Evolutionary conservation across 805 yeast species (phyloP).

Genomic region (Wilhelminamyces savonicus): DNA sequence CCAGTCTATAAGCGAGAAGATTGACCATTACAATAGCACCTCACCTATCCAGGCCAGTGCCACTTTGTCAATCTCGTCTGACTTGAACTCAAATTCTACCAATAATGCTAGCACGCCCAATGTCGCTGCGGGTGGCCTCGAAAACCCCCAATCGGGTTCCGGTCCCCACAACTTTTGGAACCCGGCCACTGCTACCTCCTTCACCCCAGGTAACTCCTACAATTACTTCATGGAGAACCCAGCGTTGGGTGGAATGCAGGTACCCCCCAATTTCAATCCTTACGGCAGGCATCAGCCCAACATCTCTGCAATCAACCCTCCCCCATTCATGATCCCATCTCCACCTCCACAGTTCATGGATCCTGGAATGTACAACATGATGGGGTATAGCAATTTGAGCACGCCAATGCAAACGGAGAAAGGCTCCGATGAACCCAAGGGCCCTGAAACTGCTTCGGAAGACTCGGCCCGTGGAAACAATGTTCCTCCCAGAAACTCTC

Average conservation of each 20-base stretch:
- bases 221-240: conserved; percentile 23
- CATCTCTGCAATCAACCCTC: conserved; percentile 30
- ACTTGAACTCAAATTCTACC: conserved; percentile 11
- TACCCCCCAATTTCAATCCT: conserved; percentile 4
- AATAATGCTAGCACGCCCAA: conserved; percentile 13
- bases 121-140: conserved; percentile 11
- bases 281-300: conserved; percentile 4
- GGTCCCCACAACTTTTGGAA: conserved; percentile 49
- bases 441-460: not conserved
- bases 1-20: conserved; percentile 56
- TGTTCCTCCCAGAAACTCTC: conserved; percentile 3
- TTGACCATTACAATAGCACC: conserved; percentile 44
- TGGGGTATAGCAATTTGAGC: conserved; percentile 10
- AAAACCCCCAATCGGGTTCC: conserved; percentile 6
- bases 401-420: too few species aligned
- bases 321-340: conserved; percentile 33
- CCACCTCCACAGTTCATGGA: conserved; percentile 32
- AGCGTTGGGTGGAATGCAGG: not conserved
- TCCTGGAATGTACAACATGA: conserved; percentile 27
- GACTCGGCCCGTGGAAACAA: not conserved
- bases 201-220: conserved; percentile 38
- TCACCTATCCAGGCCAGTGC: conserved; percentile 43
- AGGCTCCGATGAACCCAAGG: too few species aligned
- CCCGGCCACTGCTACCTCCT: conserved; percentile 57
- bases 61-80: conserved; percentile 24